These are phyloP conservation scores for Daedaleopsis sinensis DNA, from an alignment of 768 basidiomycete species.

Conservation along the genomic window DNA sequence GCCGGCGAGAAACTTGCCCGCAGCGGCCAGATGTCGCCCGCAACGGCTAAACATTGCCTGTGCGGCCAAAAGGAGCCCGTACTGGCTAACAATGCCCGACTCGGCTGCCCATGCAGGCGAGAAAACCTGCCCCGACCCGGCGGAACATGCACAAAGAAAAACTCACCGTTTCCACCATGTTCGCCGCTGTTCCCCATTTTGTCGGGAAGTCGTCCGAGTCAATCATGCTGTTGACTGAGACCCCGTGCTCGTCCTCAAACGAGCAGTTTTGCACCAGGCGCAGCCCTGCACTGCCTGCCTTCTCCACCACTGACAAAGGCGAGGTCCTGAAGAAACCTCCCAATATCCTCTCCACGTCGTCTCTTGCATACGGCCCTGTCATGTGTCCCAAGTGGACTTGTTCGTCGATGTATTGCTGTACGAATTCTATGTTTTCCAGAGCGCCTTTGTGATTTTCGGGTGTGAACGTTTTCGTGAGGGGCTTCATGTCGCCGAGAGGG, in stretches of 20 bases:
- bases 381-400: constrained; percentile 4
- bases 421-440: constrained; percentile 6
- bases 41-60: too few relatives aligned
- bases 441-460: constrained; percentile 4
- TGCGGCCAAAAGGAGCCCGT: too few relatives aligned
- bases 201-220: constrained; percentile 7
- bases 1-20: too few relatives aligned
- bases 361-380: constrained; percentile 2
- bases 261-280: constrained; percentile 13
- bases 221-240: constrained; percentile 9
- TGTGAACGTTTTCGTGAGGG: neutral
- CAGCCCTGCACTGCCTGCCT: neutral
- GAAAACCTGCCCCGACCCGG: too few relatives aligned
- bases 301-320: constrained; percentile 5
- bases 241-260: neutral
- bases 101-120: neutral
- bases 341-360: neutral
- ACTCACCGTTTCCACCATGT: neutral
- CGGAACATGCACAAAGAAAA: neutral
- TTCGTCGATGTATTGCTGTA: neutral
- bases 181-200: constrained; percentile 7
- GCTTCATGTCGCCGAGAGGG: constrained; percentile 6
- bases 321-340: constrained; percentile 4
- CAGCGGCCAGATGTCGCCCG: too few relatives aligned
- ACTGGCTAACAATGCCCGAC: neutral